Base-by-base conservation (phyloP, 495 filamentous ascomycete species). In the Aspergillus cristatus region DNA sequence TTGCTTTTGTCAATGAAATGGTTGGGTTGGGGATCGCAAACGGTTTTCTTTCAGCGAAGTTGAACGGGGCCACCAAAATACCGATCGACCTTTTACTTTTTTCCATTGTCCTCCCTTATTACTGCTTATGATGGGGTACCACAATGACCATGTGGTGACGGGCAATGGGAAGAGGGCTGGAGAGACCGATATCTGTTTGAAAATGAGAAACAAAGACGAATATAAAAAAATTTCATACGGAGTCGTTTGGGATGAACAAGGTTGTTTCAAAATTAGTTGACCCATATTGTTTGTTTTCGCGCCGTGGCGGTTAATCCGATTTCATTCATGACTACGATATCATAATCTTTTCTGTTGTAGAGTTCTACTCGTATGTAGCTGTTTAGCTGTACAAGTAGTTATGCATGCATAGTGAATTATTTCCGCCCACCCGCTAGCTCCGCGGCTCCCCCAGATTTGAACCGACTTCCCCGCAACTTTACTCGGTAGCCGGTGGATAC, bases 271-370 rank as follows among this genome's bases (percentile, higher is more conserved):
- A 60, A 60, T 55, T 67, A 65, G 63, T 61, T 63, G 59, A 59
- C 57, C 59, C 52, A n/a, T n/a, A n/a, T n/a, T n/a, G n/a, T n/a
- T 55, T 63, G 51, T 54, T 56, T 47, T 66, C 58, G 58, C 59
- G 54, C 63, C 61, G 61, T 68, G 65, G 65, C 65, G 63, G 57
- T 61, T 64, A 65, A 68, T 65, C 55, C 61, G 64, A n/a, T n/a
- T 4, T 4, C 20, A 24, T 24, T 24, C 20, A 24, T 24, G 20
- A 24, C 20, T 24, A 8, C n/a, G n/a, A n/a, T n/a, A n/a, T n/a
- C n/a, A 24, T 24, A 8, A 24, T 24, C 20, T 24, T 8, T 24
- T 24, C 20, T 24, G 8, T 24, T 8, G 4, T 24, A 4, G 4
- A 4, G 8, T 4, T 24, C 20, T 24, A 24, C 20, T 4, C 8